Evolutionary conservation across 2,329 filamentous ascomycete genomes (phyloP).

Genomic region (Aspergillus jensenii): DNA sequence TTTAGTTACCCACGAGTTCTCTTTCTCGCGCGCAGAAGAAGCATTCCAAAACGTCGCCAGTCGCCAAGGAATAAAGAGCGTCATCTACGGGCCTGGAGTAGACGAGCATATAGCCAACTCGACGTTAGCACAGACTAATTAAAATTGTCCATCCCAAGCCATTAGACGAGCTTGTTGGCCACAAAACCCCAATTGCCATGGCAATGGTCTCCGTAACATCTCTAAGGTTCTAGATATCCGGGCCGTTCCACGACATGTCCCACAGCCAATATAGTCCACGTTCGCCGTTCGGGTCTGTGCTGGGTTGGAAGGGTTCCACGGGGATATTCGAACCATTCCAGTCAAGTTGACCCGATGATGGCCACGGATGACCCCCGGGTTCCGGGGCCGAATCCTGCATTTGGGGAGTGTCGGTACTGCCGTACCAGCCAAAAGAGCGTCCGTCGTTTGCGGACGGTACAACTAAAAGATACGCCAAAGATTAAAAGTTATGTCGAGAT

Average conservation of each 20-base stretch:
- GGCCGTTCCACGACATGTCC: slow-evolving; percentile 28
- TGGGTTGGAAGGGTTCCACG: not conserved
- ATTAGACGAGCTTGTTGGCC: not conserved
- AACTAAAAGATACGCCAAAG: not conserved
- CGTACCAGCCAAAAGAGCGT: not conserved
- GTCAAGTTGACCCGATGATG: not conserved
- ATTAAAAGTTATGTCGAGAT: too few relatives aligned
- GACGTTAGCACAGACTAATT: not conserved
- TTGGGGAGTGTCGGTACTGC: not conserved
- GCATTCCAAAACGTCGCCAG: slow-evolving; percentile 81
- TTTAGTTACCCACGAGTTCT: slow-evolving; percentile 71
- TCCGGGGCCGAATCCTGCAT: not conserved
- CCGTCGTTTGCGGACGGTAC: not conserved
- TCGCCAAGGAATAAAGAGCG: slow-evolving; percentile 57
- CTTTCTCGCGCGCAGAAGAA: slow-evolving; percentile 74
- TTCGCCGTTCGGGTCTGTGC: slow-evolving; percentile 14
- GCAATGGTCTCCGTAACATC: too few relatives aligned
- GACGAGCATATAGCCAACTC: slow-evolving; percentile 17
- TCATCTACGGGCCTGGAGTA: slow-evolving; percentile 35
- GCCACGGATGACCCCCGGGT: not conserved
- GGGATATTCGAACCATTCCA: not conserved
- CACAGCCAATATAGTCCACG: slow-evolving; percentile 32
- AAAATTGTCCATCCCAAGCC: not conserved
- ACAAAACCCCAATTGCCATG: too few relatives aligned
- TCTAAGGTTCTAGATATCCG: not conserved